Percentiles rank a stretch among this genome's conserved stretches.
These are phyloP conservation scores for Cytospora chrysosperma DNA, from an alignment of 2,329 filamentous ascomycete species.

Conservation along the genomic window DNA sequence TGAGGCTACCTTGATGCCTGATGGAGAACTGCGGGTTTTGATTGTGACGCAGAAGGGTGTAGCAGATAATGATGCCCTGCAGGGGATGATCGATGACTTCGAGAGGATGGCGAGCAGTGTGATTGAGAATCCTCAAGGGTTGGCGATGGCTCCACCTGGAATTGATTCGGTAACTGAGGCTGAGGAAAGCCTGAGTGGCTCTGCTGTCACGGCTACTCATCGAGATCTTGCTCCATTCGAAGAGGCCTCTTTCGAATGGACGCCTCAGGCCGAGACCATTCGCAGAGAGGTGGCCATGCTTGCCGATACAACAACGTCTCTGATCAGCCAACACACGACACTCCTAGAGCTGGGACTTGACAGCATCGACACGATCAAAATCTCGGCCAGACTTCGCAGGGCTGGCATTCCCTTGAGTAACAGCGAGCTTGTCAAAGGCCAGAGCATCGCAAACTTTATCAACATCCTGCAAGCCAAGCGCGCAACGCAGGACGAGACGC, in stretches of 20 bases:
- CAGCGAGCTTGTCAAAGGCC: constrained; percentile 73
- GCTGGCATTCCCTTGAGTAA: constrained; percentile 61
- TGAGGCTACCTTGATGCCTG: constrained; percentile 59
- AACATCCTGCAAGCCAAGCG: constrained; percentile 26
- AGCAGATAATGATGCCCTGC: constrained; percentile 34
- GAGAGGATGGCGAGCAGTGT: constrained; percentile 33
- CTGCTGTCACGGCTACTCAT: background rate
- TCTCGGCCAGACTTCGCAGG: constrained; percentile 69
- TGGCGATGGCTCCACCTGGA: constrained; percentile 12
- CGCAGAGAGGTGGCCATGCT: constrained; percentile 63
- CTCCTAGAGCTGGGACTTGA: constrained; percentile 84
- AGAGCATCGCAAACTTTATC: constrained; percentile 65
- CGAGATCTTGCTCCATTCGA: background rate
- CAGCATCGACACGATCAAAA: constrained; percentile 87
- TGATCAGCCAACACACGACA: constrained; percentile 58
- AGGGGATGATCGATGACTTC: constrained; percentile 41
- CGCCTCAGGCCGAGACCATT: constrained; percentile 49
- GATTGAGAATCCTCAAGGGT: constrained; percentile 15
- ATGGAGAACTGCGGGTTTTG: constrained; percentile 52
- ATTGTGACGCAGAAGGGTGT: constrained; percentile 56
- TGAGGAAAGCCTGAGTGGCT: background rate
- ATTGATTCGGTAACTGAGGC: background rate
- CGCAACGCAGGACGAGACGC: background rate
- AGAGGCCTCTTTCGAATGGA: constrained; percentile 56
- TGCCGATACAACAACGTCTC: constrained; percentile 49